Evolutionary conservation across 2,329 filamentous ascomycete genomes (phyloP), one percentile per base, ranked within the genome.

Genomic region (Clonostachys sp.): DNA sequence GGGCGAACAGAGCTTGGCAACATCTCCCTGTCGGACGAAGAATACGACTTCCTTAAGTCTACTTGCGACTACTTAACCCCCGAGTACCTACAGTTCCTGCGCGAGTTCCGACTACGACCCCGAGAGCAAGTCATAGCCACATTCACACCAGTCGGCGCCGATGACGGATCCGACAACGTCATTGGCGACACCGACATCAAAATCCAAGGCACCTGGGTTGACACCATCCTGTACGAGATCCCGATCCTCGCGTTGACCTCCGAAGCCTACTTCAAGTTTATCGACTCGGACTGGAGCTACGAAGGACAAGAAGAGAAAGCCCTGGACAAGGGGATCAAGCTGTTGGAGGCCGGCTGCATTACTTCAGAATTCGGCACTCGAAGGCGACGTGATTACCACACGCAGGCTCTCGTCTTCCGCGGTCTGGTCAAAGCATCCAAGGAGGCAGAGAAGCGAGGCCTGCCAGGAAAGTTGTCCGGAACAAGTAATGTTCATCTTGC

Each of bases 171-270:
- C 39, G 83, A 86, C 44, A 73, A 81, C 3, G 83, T 86, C 49
- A 57, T 86, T 41, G 94, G 94, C 41, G 86, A 91, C 50, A 71
- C 96, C 44, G 74, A 86, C 55, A 83, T 97, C 53, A 73, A 82
- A 39, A 86, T 95, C 53, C 83, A 84, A 56, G 94, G 94, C 10
- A 74, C 84, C 47, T 99, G 94, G 94, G 80, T 90, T 9, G 91
- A 96, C 56, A 97, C 94, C 0, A 99, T 99, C 49, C 80, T 99
- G 20, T 99, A 99, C 70, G 94, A 99, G 70, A 96, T 99, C 49
- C 94, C 94, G 0, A 78, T 99, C 18, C 78, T 99, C 17, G 91
- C 95, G 4, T 69, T 99, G 53, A 89, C 92, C 2, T 96, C 91
- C 43, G 92, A 99, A 66, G 90, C 94, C 44, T 99, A 96, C 71